Evolutionary conservation across 345 rosid genomes (phyloP).

Genomic region (Microcos paniculata): DNA sequence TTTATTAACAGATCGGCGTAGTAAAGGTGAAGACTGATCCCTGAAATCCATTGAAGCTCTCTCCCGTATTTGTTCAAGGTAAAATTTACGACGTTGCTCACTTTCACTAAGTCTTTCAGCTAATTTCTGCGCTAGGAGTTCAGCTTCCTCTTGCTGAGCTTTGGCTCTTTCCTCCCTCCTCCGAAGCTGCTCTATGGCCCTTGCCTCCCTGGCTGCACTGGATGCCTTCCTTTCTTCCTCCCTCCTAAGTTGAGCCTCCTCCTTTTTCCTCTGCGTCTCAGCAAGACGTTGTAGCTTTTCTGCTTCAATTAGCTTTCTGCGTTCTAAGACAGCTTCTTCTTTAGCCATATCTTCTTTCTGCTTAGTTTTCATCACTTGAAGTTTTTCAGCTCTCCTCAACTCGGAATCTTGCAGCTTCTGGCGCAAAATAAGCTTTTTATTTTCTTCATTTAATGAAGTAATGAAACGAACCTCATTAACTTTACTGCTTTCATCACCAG

Average conservation of each 20-base stretch:
- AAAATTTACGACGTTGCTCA: conserved; percentile 72
- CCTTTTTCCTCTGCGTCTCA: conserved; percentile 75
- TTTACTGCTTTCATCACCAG: conserved; percentile 86
- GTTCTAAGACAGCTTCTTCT: conserved; percentile 80
- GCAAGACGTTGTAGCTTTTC: conserved; percentile 79
- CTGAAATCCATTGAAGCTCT: conserved; percentile 82
- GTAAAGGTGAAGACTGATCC: conserved; percentile 74
- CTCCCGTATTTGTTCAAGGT: conserved; percentile 77
- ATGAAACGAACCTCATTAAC: conserved; percentile 82
- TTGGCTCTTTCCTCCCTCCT: conserved; percentile 73
- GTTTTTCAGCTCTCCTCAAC: conserved; percentile 75
- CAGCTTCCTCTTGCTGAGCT: conserved; percentile 90
- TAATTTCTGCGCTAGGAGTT: conserved; percentile 70
- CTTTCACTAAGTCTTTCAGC: conserved; percentile 74
- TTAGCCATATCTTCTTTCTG: conserved; percentile 78
- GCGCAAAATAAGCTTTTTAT: conserved; percentile 71
- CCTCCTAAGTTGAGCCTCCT: conserved; percentile 80
- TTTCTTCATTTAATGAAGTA: conserved; percentile 78
- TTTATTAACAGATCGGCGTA: conserved; percentile 51
- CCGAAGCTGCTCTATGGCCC: conserved; percentile 71
- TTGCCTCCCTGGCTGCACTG: conserved; percentile 76
- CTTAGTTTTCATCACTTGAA: conserved; percentile 61
- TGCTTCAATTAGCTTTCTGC: conserved; percentile 74
- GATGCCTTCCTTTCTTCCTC: conserved; percentile 85
- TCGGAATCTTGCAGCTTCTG: conserved; percentile 79